Conservation (phyloP, 768 basidiomycete species). For the Crassisporium funariophilum region DNA sequence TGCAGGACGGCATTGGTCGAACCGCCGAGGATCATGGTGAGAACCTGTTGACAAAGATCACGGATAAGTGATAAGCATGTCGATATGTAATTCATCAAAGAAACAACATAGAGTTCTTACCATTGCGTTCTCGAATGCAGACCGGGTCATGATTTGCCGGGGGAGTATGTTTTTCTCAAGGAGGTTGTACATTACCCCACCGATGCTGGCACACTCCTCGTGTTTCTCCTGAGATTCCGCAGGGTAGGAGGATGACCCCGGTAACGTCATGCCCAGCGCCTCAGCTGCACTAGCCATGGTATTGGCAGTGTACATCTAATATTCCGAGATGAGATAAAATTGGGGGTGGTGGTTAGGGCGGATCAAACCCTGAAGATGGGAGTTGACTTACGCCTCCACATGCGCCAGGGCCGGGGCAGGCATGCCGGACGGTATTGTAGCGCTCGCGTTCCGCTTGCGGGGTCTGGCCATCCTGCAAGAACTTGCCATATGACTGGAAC, state of each 20-base stretch:
- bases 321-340: conserved; percentile 1
- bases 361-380: not conserved
- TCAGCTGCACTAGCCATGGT: conserved; percentile 98
- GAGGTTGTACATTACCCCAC: conserved; percentile 82
- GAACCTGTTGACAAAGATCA: conserved; percentile 53
- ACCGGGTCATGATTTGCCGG: conserved; percentile 93
- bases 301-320: conserved; percentile 97
- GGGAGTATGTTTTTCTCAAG: conserved; percentile 92
- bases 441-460: conserved; percentile 79
- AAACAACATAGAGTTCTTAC: conserved; percentile 38
- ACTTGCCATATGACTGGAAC: conserved; percentile 97
- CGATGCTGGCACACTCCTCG: conserved; percentile 79
- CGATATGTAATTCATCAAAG: not conserved
- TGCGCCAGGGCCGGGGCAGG: conserved; percentile 97
- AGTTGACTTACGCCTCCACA: conserved; percentile 85
- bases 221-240: conserved; percentile 90
- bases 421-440: conserved; percentile 85
- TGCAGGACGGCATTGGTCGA: conserved; percentile 98
- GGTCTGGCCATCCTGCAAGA: conserved; percentile 87
- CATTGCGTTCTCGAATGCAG: conserved; percentile 98
- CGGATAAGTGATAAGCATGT: not conserved
- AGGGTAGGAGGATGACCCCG: conserved; percentile 96
- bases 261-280: conserved; percentile 93
- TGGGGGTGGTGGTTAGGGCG: not conserved
- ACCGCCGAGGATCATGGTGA: conserved; percentile 96